These are phyloP conservation scores for Oryza punctata DNA, from an alignment of 176 grass and related monocot species.

Conservation along the genomic window DNA sequence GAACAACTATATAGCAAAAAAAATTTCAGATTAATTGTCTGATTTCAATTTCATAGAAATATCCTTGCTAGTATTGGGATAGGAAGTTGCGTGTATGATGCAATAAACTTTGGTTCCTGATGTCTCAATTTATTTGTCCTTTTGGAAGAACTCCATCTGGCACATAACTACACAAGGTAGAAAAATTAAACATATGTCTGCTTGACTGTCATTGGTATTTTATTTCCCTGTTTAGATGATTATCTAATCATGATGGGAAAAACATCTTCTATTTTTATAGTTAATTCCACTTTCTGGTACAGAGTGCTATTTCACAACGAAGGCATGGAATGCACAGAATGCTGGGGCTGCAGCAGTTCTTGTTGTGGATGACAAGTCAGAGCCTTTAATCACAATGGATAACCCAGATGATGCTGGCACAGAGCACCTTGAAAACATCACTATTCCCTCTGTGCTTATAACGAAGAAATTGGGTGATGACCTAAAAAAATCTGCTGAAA, in stretches of 20 bases:
- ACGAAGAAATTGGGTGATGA: conserved; percentile 63
- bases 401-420: conserved; percentile 67
- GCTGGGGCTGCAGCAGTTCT: conserved; percentile 80
- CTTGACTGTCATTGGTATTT: conserved; percentile 17
- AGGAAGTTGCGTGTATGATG: neutral
- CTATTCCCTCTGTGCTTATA: conserved; percentile 83
- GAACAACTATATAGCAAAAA: neutral
- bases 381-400: conserved; percentile 90
- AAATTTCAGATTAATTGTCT: neutral
- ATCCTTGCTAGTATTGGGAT: neutral
- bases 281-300: conserved; percentile 23
- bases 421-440: conserved; percentile 70
- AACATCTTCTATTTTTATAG: conserved; percentile 6
- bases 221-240: neutral
- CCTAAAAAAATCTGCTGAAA: conserved; percentile 67
- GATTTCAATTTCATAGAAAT: neutral
- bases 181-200: neutral
- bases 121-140: neutral
- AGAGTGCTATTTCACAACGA: conserved; percentile 90
- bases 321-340: conserved; percentile 89
- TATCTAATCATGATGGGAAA: neutral
- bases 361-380: conserved; percentile 65
- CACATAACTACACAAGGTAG: neutral
- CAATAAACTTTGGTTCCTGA: neutral
- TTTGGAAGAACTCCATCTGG: neutral